Conservation (phyloP, 106 monocot species). For the Dendrobium catenatum region DNA sequence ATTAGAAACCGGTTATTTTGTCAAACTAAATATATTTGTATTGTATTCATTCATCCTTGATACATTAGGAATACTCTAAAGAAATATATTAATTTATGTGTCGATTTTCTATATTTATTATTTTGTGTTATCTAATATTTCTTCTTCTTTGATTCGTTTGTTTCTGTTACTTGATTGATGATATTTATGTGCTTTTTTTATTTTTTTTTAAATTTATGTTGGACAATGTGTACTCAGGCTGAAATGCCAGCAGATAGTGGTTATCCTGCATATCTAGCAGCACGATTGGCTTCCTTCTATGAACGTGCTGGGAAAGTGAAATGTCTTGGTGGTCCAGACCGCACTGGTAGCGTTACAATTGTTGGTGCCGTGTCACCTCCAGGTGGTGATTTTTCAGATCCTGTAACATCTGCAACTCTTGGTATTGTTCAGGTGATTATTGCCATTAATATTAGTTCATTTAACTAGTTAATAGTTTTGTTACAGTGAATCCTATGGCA, state of each 20-base stretch:
- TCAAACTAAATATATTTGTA: background rate
- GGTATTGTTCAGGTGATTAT: constrained; percentile 93
- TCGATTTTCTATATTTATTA: background rate
- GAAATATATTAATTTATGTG: background rate
- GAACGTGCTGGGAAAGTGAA: constrained; percentile 99
- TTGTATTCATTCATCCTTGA: background rate
- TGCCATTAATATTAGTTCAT: constrained; percentile 1
- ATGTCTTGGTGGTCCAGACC: constrained; percentile 78
- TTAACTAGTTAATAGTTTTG: background rate
- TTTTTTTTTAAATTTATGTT: background rate
- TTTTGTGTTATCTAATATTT: background rate
- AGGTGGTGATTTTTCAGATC: constrained; percentile 99
- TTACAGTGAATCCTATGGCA: background rate
- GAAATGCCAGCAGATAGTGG: constrained; percentile 99
- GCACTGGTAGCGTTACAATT: constrained; percentile 95
- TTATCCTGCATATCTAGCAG: constrained; percentile 94
- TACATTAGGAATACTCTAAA: background rate
- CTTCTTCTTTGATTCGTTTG: background rate
- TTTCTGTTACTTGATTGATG: background rate
- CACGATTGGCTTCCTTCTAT: constrained; percentile 98
- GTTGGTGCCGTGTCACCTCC: constrained; percentile 99
- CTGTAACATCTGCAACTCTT: constrained; percentile 96
- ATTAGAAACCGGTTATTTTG: background rate
- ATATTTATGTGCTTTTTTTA: background rate
- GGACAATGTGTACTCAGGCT: constrained; percentile 39